Conservation (phyloP, 164 flowering plant genomes). For the Vitis rupestris region DNA sequence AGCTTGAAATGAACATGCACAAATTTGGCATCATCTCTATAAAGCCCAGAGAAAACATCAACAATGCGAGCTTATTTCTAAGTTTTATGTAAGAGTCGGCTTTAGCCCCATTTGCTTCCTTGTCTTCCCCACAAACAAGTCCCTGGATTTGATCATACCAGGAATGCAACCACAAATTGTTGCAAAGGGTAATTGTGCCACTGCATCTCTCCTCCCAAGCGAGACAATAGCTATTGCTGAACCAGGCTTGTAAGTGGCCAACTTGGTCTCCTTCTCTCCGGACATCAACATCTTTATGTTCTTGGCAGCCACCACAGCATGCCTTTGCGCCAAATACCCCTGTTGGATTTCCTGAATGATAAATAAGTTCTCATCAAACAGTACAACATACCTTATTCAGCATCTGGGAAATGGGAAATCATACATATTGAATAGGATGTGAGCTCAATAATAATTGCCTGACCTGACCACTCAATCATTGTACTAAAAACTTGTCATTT, state of each 20-base stretch:
- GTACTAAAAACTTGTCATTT: too few relatives aligned
- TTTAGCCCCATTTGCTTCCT: conserved; percentile 58
- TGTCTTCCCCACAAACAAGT: conserved; percentile 61
- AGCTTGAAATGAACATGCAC: too few relatives aligned
- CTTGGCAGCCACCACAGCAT: conserved; percentile 52
- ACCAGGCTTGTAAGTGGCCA: conserved; percentile 44
- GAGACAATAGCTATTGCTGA: conserved; percentile 44
- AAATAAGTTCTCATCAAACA: not conserved
- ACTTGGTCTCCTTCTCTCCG: conserved; percentile 40
- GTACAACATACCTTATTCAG: not conserved
- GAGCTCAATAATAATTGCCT: too few relatives aligned
- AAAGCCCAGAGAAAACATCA: too few relatives aligned
- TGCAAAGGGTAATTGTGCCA: conserved; percentile 49
- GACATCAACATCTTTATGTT: conserved; percentile 51
- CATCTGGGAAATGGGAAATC: too few relatives aligned
- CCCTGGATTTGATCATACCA: conserved; percentile 62
- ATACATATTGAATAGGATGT: too few relatives aligned
- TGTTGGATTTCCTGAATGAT: conserved; percentile 22
- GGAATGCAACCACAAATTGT: conserved; percentile 58
- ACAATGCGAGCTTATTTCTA: too few relatives aligned
- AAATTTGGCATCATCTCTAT: too few relatives aligned
- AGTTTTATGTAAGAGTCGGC: not conserved
- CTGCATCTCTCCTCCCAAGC: conserved; percentile 60
- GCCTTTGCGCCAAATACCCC: conserved; percentile 30
- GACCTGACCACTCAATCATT: too few relatives aligned